Conservation (phyloP, 495 filamentous ascomycete species). For the Aspergillus sclerotiicarbonarius region DNA sequence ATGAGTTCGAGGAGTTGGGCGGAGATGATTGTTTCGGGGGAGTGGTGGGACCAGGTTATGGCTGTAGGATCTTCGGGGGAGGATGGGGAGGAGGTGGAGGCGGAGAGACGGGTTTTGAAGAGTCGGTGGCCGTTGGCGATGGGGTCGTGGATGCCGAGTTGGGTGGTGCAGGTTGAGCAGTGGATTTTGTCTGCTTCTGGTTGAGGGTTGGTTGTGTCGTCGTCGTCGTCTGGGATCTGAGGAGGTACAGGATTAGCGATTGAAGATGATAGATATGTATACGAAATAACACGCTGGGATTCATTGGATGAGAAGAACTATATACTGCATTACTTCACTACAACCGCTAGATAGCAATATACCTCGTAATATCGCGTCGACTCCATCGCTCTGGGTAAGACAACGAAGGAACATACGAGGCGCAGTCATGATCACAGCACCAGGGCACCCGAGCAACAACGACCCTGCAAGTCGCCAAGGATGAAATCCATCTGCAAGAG, state of each 20-base stretch:
- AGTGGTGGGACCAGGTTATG: conserved; percentile 33
- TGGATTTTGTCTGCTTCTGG: conserved; percentile 23
- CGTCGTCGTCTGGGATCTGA: too few relatives aligned
- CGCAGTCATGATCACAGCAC: conserved; percentile 20
- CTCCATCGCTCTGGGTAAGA: conserved; percentile 49
- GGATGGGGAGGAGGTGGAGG: conserved; percentile 27
- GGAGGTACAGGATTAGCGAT: too few relatives aligned
- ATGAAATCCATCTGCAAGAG: conserved; percentile 44
- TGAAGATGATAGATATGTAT: background rate
- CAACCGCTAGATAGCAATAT: conserved; percentile 41
- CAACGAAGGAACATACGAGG: conserved; percentile 30
- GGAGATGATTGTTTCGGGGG: conserved; percentile 50
- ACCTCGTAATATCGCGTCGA: conserved; percentile 51
- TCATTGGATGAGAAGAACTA: background rate
- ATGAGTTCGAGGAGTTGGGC: conserved; percentile 52
- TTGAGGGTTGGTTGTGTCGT: background rate
- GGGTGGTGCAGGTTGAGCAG: conserved; percentile 41
- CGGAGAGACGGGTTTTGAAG: conserved; percentile 49
- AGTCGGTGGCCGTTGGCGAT: conserved; percentile 44
- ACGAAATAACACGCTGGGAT: background rate
- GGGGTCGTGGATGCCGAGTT: conserved; percentile 46
- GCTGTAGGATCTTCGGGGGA: conserved; percentile 3
- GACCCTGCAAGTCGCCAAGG: conserved; percentile 42
- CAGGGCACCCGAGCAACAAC: conserved; percentile 10
- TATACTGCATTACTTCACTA: background rate